Evolutionary conservation across 192 early-diverging fungal species (phyloP), one percentile per base, ranked within the genome.

Genomic region (Rhizophagus sp.): DNA sequence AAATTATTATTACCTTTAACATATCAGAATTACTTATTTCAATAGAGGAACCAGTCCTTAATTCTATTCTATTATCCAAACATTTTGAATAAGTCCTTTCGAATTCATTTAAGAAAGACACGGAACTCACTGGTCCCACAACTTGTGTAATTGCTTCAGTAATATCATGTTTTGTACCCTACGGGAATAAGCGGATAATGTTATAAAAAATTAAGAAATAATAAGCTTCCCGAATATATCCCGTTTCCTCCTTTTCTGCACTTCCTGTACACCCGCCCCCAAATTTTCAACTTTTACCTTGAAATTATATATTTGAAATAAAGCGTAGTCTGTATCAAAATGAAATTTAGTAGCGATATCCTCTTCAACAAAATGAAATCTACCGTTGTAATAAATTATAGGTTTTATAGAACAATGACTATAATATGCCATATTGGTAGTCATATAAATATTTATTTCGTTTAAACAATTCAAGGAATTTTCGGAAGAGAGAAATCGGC

Each of bases 231-330:
- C 5, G 52, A 57, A 57, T 5, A 57, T 19, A 57, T 4, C 17
- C 50, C 50, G 52, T 22, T 30, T 30, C 52, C 17, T 4, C 52
- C 15, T 22, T 57, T 57, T 22, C 52, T 6, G 19, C 19, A 17
- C 19, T 57, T 57, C 19, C 52, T 57, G 52, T 19, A 22, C 5
- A 22, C 52, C 52, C 52, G 52, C 52, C 52, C 22, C 15, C 17
- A 57, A 47, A 64, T n/a, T 25, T 64, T 12, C n/a, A 24, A 67
- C 39, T 41, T 41, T 41, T 70, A 70, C 68, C n/a, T 70, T 70
- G 33, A 70, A 41, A 11, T 70, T 70, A 70, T 70, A 70, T 44
- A 70, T 70, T 70, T 70, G 68, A 70, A 70, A 70, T 70, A 70
- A 70, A 24, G 68, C 68, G 25, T 70, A 70, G n/a, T 70, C 68